Base-by-base conservation (phyloP, 2,329 filamentous ascomycete species). In the Dryadomyces quercivorus region DNA sequence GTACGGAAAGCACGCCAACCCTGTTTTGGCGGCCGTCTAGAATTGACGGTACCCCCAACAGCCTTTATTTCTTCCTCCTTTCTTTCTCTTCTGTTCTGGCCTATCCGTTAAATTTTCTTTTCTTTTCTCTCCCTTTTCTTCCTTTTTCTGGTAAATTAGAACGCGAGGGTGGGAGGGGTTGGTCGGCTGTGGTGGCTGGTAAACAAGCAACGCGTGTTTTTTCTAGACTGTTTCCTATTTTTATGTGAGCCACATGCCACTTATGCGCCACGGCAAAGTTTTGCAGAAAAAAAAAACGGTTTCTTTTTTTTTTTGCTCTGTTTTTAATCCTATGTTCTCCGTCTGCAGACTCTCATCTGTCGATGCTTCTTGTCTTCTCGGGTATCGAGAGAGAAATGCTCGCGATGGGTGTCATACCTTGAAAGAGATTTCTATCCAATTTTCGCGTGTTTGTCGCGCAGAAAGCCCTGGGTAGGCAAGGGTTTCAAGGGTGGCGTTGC, bases 201-300 rank as follows among this genome's bases (percentile, higher is more conserved):
- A 54, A 52, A 52, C 55, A 52, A 50, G 52, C 36, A 56, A 57
- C 52, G 50, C 57, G 55, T 56, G 50, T 49, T 50, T 54, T 52
- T 50, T 36, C 38, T 26, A 22, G 15, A 38, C 18, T 40, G 36
- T 26, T 53, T 20, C 38, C n/a, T 54, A 26, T 44, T 31, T 31
- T 52, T 42, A 53, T 54, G 56, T 54, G 49, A 54, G 54, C 56
- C 56, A 52, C 53, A 57, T 54, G 51, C 53, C 56, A 55, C 48
- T 42, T 18, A 51, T 55, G 47, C 53, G 51, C 56, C 54, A 51
- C 48, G 13, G 42, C 34, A 38, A 15, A 44, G 12, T 44, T 44
- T 44, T 44, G 15, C 26, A 31, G n/a, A 12, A n/a, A 44, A 44
- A 44, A n/a, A 26, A 21, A 31, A 44, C n/a, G 18, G 1, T 10